Conservation (phyloP, 805 yeast genomes). For the Spathaspora arborariae region DNA sequence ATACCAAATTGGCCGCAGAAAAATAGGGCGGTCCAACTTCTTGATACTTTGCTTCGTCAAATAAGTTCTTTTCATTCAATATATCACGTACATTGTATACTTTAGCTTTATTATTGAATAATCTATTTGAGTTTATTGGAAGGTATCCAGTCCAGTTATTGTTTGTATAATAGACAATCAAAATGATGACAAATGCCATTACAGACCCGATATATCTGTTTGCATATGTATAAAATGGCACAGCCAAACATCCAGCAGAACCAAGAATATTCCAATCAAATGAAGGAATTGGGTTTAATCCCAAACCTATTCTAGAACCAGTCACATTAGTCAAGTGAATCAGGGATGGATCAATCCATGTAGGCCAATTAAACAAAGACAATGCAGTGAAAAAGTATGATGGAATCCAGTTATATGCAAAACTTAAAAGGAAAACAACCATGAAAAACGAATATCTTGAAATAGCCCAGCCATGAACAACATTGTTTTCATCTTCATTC, state of each 20-base stretch:
- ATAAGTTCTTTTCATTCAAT: slow-evolving; percentile 37
- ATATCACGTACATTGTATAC: slow-evolving; percentile 45
- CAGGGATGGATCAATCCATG: slow-evolving; percentile 40
- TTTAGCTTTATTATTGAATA: slow-evolving; percentile 51
- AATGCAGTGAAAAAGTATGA: slow-evolving; percentile 35
- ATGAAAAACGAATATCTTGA: slow-evolving; percentile 39
- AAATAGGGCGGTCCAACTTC: slow-evolving; percentile 65
- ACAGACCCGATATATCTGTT: slow-evolving; percentile 37
- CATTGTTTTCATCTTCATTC: slow-evolving; percentile 21
- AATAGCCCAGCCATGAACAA: slow-evolving; percentile 36
- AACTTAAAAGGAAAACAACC: slow-evolving; percentile 28
- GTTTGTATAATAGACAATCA: slow-evolving; percentile 42
- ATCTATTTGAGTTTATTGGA: slow-evolving; percentile 49
- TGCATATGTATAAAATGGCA: slow-evolving; percentile 41
- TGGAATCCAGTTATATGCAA: slow-evolving; percentile 42
- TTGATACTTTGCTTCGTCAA: slow-evolving; percentile 46
- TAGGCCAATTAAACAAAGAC: slow-evolving; percentile 43
- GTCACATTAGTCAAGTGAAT: slow-evolving; percentile 36
- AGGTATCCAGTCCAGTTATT: slow-evolving; percentile 47
- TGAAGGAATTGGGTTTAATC: slow-evolving; percentile 39
- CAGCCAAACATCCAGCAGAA: slow-evolving; percentile 35
- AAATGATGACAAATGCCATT: slow-evolving; percentile 29
- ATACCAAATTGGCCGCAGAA: slow-evolving; percentile 56
- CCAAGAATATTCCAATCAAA: slow-evolving; percentile 43
- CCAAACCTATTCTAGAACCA: slow-evolving; percentile 36